Conservation (phyloP, 2,329 filamentous ascomycete genomes). For the Apiospora kogelbergensis region DNA sequence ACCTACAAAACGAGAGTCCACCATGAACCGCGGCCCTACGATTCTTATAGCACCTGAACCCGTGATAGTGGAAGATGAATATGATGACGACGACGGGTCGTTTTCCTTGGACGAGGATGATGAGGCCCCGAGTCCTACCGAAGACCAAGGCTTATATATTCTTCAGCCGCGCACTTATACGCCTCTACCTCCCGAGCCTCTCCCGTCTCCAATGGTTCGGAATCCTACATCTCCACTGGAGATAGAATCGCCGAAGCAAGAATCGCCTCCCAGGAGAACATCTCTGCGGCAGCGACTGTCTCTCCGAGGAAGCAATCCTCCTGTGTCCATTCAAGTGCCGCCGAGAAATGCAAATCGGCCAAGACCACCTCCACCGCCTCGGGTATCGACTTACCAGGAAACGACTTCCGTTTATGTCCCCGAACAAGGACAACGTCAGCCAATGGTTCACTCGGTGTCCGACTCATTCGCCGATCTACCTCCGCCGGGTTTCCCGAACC, state of each 20-base stretch:
- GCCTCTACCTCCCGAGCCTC: constrained; percentile 47
- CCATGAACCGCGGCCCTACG: constrained; percentile 18
- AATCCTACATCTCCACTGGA: background rate
- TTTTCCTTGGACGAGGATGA: constrained; percentile 15
- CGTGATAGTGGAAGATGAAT: constrained; percentile 13
- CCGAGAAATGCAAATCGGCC: constrained; percentile 39
- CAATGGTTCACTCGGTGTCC: constrained; percentile 34
- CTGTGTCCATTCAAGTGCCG: constrained; percentile 55
- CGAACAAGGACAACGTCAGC: background rate
- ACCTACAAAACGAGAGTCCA: constrained; percentile 11
- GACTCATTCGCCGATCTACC: constrained; percentile 32
- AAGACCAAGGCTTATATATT: constrained; percentile 48
- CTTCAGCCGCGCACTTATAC: constrained; percentile 60
- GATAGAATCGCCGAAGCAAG: constrained; percentile 10
- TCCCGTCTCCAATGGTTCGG: constrained; percentile 45
- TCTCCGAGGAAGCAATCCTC: constrained; percentile 48
- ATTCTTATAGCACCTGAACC: constrained; percentile 22
- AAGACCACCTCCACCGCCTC: constrained; percentile 22
- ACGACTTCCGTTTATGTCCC: constrained; percentile 1
- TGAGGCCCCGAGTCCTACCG: constrained; percentile 22
- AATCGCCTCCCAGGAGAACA: constrained; percentile 33
- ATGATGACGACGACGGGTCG: constrained; percentile 18
- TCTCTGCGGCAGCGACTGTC: constrained; percentile 57
- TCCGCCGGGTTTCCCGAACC: constrained; percentile 31
- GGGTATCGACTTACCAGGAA: background rate